phyloP scores from a whole-genome alignment of 2,329 filamentous ascomycete species.

The Stromatinia cepivora region DNA sequence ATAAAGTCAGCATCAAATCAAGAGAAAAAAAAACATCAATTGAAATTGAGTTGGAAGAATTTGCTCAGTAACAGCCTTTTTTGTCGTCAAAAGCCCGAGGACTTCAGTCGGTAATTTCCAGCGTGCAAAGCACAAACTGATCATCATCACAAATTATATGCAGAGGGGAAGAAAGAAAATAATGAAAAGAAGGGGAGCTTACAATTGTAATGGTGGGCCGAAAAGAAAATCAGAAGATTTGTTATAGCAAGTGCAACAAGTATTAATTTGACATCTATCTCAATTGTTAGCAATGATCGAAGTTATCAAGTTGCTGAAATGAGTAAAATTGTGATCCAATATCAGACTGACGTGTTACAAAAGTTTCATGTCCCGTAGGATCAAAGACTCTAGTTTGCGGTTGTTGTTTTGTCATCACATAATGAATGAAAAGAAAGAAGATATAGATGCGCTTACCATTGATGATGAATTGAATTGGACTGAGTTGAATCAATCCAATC shows the following conservation, averaged over 20 bases:
- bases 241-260: background rate
- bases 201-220: slow-evolving; percentile 11
- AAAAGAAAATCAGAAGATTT: no score
- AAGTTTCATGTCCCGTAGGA: slow-evolving; percentile 79
- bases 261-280: slow-evolving; percentile 10
- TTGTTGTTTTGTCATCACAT: slow-evolving; percentile 79
- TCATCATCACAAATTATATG: slow-evolving; percentile 38
- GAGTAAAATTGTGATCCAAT: slow-evolving; percentile 29
- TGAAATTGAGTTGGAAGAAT: slow-evolving; percentile 16
- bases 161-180: background rate
- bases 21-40: background rate
- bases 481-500: background rate
- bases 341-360: slow-evolving; percentile 93
- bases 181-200: background rate
- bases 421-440: slow-evolving; percentile 39
- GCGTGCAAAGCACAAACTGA: slow-evolving; percentile 51
- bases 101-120: slow-evolving; percentile 97
- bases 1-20: slow-evolving; percentile 20
- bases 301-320: background rate
- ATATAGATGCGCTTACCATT: slow-evolving; percentile 32
- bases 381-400: slow-evolving; percentile 99
- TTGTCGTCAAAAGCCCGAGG: slow-evolving; percentile 70
- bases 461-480: background rate
- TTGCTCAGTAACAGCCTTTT: slow-evolving; percentile 82
- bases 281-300: slow-evolving; percentile 19